Conservation (phyloP, 2,329 filamentous ascomycete genomes). For the Pseudogymnoascus sp. region DNA sequence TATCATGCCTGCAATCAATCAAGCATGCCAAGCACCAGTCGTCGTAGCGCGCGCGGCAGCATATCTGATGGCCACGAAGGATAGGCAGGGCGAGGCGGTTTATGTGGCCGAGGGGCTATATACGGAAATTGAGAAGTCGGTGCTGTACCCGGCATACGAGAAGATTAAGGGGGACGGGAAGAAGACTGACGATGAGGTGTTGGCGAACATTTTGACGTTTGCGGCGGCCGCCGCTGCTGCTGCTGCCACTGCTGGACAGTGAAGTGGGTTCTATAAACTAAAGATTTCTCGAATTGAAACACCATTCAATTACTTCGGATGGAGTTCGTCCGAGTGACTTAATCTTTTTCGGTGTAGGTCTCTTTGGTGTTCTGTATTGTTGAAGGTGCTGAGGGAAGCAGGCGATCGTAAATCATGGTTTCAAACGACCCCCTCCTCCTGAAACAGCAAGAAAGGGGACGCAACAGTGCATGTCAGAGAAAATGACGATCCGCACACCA, state of each 20-base stretch:
- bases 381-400: not conserved
- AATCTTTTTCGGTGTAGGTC: not conserved
- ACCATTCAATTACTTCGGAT: not conserved
- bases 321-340: not conserved
- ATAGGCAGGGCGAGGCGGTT: conserved; percentile 44
- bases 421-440: not conserved
- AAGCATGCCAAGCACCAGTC: conserved; percentile 37
- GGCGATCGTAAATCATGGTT: not conserved
- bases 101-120: conserved; percentile 41
- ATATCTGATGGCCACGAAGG: conserved; percentile 40
- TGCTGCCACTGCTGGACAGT: not conserved
- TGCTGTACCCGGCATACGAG: conserved; percentile 30
- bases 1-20: conserved; percentile 32
- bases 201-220: conserved; percentile 21
- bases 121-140: conserved; percentile 44
- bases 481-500: too few species aligned
- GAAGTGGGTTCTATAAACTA: not conserved
- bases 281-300: not conserved
- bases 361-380: too few species aligned
- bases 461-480: too few species aligned
- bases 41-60: conserved; percentile 42
- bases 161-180: conserved; percentile 28
- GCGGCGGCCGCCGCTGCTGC: not conserved
- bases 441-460: not conserved
- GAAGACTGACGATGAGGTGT: conserved; percentile 31